Percentiles rank a stretch among this genome's conserved stretches.
Conservation (phyloP, 805 yeast species). For the Wickerhamomyces queroliae region DNA sequence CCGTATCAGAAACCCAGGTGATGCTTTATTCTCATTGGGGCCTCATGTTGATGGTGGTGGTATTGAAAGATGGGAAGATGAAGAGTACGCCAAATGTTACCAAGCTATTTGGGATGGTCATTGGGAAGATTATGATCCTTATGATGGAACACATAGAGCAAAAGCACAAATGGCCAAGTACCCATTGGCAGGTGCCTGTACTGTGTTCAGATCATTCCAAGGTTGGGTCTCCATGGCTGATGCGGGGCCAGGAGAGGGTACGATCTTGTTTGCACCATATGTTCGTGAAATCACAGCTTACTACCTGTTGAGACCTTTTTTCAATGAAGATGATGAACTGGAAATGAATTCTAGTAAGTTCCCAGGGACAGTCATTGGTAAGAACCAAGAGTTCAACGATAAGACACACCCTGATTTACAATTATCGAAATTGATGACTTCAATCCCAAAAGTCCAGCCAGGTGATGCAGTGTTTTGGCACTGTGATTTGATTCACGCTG, state of each 20-base stretch:
- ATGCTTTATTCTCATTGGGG: constrained; percentile 24
- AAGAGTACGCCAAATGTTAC: constrained; percentile 30
- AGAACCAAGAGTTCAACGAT: constrained; percentile 27
- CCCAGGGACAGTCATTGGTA: constrained; percentile 34
- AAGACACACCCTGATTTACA: constrained; percentile 23
- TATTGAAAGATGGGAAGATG: constrained; percentile 41
- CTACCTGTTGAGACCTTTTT: constrained; percentile 34
- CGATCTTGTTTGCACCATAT: constrained; percentile 31
- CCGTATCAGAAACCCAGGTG: constrained; percentile 35
- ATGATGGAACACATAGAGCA: constrained; percentile 28
- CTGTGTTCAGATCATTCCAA: constrained; percentile 36
- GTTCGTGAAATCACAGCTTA: constrained; percentile 33
- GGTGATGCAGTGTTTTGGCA: constrained; percentile 43
- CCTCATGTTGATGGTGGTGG: constrained; percentile 39
- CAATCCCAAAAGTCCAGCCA: constrained; percentile 32
- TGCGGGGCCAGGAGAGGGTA: constrained; percentile 32
- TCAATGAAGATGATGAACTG: constrained; percentile 26
- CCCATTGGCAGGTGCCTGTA: constrained; percentile 22
- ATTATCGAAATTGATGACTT: constrained; percentile 26
- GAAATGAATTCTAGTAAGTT: constrained; percentile 27
- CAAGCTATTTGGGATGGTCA: constrained; percentile 29
- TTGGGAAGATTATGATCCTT: constrained; percentile 40
- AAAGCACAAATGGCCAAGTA: constrained; percentile 29
- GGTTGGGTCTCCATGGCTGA: constrained; percentile 38
- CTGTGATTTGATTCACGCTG: constrained; percentile 35